These are phyloP conservation scores for Neopestalotiopsis sp. DNA, from an alignment of 2,329 filamentous ascomycete species.

Conservation along the genomic window DNA sequence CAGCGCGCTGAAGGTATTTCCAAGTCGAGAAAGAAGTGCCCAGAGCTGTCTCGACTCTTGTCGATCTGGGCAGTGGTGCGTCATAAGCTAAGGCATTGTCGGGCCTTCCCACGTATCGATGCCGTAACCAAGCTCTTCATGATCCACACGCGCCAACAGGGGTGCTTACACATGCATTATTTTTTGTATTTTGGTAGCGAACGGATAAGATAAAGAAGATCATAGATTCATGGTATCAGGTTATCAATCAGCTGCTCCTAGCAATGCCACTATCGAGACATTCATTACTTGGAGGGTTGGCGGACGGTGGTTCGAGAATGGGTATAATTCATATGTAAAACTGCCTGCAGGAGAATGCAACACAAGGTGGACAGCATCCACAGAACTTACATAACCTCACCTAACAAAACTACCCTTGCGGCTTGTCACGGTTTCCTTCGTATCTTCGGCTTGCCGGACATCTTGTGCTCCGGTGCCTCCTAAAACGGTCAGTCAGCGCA, in stretches of 20 bases:
- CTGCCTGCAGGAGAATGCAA: too few relatives aligned
- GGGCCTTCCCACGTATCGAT: slow-evolving; percentile 14
- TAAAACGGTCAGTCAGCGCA: background rate
- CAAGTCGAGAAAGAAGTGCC: background rate
- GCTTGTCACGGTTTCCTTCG: background rate
- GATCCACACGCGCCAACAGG: slow-evolving; percentile 5
- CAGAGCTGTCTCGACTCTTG: slow-evolving; percentile 2
- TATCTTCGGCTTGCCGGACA: background rate
- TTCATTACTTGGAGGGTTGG: too few relatives aligned
- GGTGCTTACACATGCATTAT: background rate
- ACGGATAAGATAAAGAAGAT: too few relatives aligned
- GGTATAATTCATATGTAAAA: too few relatives aligned
- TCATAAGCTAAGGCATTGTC: slow-evolving; percentile 15
- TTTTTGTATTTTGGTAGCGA: too few relatives aligned
- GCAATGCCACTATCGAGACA: too few relatives aligned
- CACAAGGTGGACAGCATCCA: too few relatives aligned
- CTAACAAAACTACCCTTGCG: background rate
- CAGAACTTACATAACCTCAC: too few relatives aligned
- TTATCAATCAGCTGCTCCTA: too few relatives aligned
- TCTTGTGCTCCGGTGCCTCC: background rate
- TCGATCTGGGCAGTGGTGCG: slow-evolving; percentile 16
- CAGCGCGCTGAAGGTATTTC: slow-evolving; percentile 8
- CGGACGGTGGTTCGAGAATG: too few relatives aligned
- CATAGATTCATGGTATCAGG: too few relatives aligned
- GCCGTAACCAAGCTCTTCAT: slow-evolving; percentile 15